These are phyloP conservation scores for Syncephalis fuscata DNA, from an alignment of 371 early-diverging fungal genomes.

Conservation along the genomic window DNA sequence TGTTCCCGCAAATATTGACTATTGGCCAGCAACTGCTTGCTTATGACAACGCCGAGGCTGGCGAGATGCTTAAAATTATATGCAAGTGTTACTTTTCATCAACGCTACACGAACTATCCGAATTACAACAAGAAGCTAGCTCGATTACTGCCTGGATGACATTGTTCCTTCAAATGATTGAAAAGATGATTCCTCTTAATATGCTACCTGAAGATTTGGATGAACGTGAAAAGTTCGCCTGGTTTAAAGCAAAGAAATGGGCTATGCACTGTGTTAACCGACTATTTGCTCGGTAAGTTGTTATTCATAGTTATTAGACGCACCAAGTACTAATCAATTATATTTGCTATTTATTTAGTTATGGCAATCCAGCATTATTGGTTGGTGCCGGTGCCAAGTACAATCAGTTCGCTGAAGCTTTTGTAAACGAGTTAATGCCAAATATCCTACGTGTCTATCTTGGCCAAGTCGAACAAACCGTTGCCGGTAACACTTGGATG, in stretches of 20 bases:
- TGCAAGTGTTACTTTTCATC: conserved; percentile 60
- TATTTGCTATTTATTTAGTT: conserved; percentile 17
- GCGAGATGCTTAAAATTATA: conserved; percentile 57
- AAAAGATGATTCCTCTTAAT: conserved; percentile 34
- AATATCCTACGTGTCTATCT: conserved; percentile 65
- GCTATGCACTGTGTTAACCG: conserved; percentile 69
- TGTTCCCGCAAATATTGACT: conserved; percentile 53
- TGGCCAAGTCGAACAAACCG: conserved; percentile 52
- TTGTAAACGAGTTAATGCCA: conserved; percentile 69
- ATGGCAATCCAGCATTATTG: conserved; percentile 54
- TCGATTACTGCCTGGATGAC: conserved; percentile 75
- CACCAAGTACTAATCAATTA: conserved; percentile 1
- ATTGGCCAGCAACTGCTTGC: conserved; percentile 40
- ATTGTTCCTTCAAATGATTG: conserved; percentile 58
- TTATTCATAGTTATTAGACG: too few species aligned
- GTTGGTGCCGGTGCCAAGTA: conserved; percentile 34
- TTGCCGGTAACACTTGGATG: conserved; percentile 42
- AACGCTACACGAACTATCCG: conserved; percentile 28
- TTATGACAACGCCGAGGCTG: conserved; percentile 51
- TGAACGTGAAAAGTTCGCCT: conserved; percentile 58
- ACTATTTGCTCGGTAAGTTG: conserved; percentile 30
- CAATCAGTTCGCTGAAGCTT: conserved; percentile 53
- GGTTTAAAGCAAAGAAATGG: conserved; percentile 92
- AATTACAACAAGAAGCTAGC: conserved; percentile 34
- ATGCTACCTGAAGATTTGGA: conserved; percentile 37